Evolutionary conservation across 805 yeast genomes (phyloP).

Genomic region (Ogataea corticis): DNA sequence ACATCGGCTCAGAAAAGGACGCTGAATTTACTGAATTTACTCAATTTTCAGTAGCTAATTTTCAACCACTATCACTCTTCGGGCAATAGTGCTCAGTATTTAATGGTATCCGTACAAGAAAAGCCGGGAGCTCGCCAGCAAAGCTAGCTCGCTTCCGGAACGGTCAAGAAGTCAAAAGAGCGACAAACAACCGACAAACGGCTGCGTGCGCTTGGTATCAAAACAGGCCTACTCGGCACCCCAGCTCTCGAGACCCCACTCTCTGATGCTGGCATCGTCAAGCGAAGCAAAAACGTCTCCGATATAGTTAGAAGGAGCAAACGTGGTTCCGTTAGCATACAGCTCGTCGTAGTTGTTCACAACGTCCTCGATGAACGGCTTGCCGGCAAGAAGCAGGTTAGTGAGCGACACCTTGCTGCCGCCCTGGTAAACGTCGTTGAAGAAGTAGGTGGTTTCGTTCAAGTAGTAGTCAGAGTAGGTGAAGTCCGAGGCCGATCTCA

Average conservation of each 20-base stretch:
- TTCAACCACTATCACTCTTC: too few relatives aligned
- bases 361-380: constrained; percentile 55
- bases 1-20: too few relatives aligned
- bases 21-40: too few relatives aligned
- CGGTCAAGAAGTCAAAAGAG: constrained; percentile 14
- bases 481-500: constrained; percentile 67
- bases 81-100: too few relatives aligned
- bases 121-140: not conserved
- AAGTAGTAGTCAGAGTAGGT: constrained; percentile 37
- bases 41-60: too few relatives aligned
- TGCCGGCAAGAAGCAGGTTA: constrained; percentile 55
- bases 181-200: not conserved
- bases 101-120: not conserved
- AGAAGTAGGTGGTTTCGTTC: constrained; percentile 49
- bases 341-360: constrained; percentile 46
- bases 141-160: too few relatives aligned
- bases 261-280: constrained; percentile 37
- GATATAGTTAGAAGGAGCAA: constrained; percentile 51
- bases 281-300: constrained; percentile 63
- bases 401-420: constrained; percentile 49
- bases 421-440: constrained; percentile 50
- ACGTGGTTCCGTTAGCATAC: constrained; percentile 31
- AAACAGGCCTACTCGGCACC: constrained; percentile 12
- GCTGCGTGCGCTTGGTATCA: not conserved
- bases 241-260: constrained; percentile 26